Evolutionary conservation across 2,329 filamentous ascomycete genomes (phyloP).

Genomic region (Alternaria triticimaculans): DNA sequence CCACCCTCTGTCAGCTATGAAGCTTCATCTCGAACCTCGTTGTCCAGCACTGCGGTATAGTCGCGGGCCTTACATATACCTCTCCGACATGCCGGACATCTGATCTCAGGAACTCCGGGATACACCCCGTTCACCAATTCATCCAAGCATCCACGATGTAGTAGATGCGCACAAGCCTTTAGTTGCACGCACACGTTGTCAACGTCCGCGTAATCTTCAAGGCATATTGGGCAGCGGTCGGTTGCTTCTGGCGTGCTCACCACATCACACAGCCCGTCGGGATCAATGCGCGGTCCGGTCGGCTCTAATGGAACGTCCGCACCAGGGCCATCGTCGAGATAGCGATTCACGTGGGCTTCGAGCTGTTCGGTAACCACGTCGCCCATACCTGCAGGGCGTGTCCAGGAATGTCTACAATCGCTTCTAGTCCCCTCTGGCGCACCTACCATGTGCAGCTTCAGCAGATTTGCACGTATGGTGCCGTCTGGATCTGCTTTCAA

Average conservation of each 20-base stretch:
- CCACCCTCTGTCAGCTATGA: not conserved
- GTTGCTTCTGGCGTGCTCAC: not conserved
- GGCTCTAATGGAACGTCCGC: not conserved
- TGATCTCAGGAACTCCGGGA: not conserved
- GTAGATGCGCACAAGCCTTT: not conserved
- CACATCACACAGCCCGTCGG: not conserved
- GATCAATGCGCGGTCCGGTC: not conserved
- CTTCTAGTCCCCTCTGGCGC: not conserved
- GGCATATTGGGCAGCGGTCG: not conserved
- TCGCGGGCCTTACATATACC: not conserved
- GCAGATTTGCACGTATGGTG: not conserved
- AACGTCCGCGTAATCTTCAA: not conserved
- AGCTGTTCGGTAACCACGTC: not conserved
- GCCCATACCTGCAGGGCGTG: not conserved
- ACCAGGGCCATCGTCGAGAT: not conserved
- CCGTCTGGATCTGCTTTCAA: not conserved
- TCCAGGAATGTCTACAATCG: not conserved
- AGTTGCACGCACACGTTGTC: not conserved
- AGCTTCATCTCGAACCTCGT: not conserved
- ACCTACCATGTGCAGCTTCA: not conserved
- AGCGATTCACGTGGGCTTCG: not conserved
- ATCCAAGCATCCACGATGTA: not conserved
- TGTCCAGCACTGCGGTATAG: not conserved
- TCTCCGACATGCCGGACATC: not conserved
- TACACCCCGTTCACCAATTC: not conserved